Evolutionary conservation across 2,329 filamentous ascomycete genomes (phyloP).

Genomic region (Truncatella angustata): DNA sequence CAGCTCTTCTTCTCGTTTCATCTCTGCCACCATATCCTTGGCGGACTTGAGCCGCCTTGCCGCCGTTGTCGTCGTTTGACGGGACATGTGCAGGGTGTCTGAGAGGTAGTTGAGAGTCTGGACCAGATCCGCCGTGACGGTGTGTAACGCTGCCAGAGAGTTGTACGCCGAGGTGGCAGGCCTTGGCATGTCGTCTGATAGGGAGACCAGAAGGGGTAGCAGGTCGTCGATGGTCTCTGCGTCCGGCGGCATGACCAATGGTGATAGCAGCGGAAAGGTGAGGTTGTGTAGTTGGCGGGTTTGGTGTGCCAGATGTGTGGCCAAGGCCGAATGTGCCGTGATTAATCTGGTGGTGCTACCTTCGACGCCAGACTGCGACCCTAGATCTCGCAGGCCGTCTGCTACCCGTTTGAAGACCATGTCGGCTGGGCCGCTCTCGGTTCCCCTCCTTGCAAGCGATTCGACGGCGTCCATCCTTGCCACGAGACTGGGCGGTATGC

Average conservation of each 20-base stretch:
- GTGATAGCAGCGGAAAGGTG: conserved; percentile 68
- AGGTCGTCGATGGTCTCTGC: conserved; percentile 66
- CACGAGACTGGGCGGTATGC: conserved; percentile 65
- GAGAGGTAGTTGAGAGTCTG: conserved; percentile 82
- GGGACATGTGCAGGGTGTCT: conserved; percentile 91
- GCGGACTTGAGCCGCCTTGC: conserved; percentile 76
- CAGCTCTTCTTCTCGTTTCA: conserved; percentile 78
- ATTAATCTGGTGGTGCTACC: conserved; percentile 70
- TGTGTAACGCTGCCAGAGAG: conserved; percentile 67
- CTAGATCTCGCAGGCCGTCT: conserved; percentile 68
- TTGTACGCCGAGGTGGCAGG: conserved; percentile 61
- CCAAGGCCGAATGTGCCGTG: conserved; percentile 71
- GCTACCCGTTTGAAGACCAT: conserved; percentile 68
- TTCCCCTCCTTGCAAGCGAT: conserved; percentile 63
- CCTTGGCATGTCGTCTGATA: conserved; percentile 66
- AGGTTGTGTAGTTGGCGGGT: conserved; percentile 73
- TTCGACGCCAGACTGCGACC: conserved; percentile 70
- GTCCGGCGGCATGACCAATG: conserved; percentile 61
- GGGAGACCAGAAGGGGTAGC: conserved; percentile 63
- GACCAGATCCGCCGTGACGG: conserved; percentile 70
- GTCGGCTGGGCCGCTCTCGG: conserved; percentile 64
- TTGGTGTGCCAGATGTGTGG: conserved; percentile 73
- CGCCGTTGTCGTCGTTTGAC: conserved; percentile 81
- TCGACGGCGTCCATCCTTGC: conserved; percentile 72
- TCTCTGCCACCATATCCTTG: conserved; percentile 81